Conservation (phyloP, 768 basidiomycete species). For the Antrodiella citrinella region DNA sequence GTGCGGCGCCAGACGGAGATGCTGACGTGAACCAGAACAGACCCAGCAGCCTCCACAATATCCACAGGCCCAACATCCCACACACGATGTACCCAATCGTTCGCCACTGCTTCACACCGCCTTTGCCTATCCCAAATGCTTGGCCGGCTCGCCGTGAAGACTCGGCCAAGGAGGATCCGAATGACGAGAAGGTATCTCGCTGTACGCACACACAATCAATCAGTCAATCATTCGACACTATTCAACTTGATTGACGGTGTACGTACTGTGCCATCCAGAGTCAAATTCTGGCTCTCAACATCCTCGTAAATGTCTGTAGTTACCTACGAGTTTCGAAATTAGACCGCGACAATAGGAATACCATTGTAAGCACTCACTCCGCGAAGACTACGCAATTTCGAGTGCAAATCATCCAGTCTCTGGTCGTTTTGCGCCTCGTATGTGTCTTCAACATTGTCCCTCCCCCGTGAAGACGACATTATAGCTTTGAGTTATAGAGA, state of each 20-base stretch:
- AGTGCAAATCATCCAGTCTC: constrained; percentile 73
- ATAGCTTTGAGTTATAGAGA: too few species aligned
- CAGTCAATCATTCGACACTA: not conserved
- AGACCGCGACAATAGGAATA: constrained; percentile 1
- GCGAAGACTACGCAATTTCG: constrained; percentile 74
- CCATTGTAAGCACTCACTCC: constrained; percentile 40
- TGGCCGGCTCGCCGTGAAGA: constrained; percentile 64
- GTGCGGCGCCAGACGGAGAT: not conserved
- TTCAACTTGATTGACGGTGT: not conserved
- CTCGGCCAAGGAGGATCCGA: constrained; percentile 53
- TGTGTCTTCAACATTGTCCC: constrained; percentile 41
- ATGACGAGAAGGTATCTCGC: constrained; percentile 61
- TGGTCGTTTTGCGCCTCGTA: constrained; percentile 86
- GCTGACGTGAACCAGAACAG: constrained; percentile 17
- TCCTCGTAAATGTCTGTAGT: constrained; percentile 84
- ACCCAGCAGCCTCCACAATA: constrained; percentile 16
- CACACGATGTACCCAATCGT: constrained; percentile 55
- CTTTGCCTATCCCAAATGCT: constrained; percentile 63
- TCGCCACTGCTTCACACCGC: constrained; percentile 61
- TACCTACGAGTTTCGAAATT: constrained; percentile 37
- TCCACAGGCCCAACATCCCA: constrained; percentile 35
- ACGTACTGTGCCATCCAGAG: constrained; percentile 70
- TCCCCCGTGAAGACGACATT: not conserved
- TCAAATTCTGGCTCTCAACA: constrained; percentile 72
- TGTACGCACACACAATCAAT: constrained; percentile 18